These are phyloP conservation scores for Pichia sp. DNA, from an alignment of 1,139 yeast species.

Conservation along the genomic window DNA sequence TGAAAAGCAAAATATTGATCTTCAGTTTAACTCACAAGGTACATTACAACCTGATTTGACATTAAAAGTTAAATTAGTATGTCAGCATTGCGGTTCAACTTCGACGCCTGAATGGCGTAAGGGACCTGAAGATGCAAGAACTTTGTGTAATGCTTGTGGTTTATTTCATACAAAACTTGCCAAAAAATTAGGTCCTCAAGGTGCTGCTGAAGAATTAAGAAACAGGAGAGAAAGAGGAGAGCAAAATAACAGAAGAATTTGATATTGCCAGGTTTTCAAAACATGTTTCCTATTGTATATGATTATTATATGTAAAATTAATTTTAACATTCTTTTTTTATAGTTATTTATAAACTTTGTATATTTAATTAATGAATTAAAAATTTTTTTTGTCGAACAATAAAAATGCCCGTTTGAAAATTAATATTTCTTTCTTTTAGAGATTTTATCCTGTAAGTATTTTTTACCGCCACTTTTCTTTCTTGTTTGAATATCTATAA, in stretches of 20 bases:
- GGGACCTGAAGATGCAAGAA: slow-evolving; percentile 71
- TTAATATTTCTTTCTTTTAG: slow-evolving; percentile 48
- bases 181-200: slow-evolving; percentile 46
- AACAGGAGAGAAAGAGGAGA: slow-evolving; percentile 26
- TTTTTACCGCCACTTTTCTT: slow-evolving; percentile 74
- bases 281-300: background rate
- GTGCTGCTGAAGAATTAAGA: slow-evolving; percentile 26
- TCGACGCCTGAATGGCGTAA: slow-evolving; percentile 83
- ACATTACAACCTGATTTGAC: slow-evolving; percentile 29
- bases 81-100: slow-evolving; percentile 60
- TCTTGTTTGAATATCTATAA: slow-evolving; percentile 65
- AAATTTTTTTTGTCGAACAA: too few relatives aligned
- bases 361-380: too few relatives aligned
- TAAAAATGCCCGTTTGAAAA: too few relatives aligned
- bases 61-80: slow-evolving; percentile 27
- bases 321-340: background rate
- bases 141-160: slow-evolving; percentile 80
- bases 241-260: slow-evolving; percentile 25
- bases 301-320: background rate
- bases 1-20: slow-evolving; percentile 4
- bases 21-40: slow-evolving; percentile 26
- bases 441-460: slow-evolving; percentile 59
- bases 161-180: slow-evolving; percentile 66
- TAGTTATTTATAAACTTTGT: too few relatives aligned
- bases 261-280: background rate